Conservation (phyloP, 805 yeast species). For the Ogataea sp. region DNA sequence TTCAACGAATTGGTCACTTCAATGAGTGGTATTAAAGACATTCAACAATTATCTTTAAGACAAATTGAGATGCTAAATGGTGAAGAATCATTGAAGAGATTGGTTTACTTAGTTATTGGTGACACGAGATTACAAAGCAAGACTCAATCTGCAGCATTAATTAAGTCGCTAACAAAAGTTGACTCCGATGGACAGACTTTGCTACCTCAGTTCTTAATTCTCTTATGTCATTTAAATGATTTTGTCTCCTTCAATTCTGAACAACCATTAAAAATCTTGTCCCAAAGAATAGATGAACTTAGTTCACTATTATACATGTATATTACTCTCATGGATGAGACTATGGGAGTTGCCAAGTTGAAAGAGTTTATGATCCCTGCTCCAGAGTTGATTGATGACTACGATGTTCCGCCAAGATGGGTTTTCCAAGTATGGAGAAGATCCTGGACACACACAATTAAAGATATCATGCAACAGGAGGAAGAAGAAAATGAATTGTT, state of each 20-base stretch:
- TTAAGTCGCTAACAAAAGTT: constrained; percentile 30
- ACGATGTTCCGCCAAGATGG: constrained; percentile 49
- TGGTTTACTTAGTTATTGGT: constrained; percentile 50
- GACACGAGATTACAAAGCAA: constrained; percentile 44
- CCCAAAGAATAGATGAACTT: constrained; percentile 67
- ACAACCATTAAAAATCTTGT: constrained; percentile 53
- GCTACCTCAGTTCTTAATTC: constrained; percentile 56
- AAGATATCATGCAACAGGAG: not conserved
- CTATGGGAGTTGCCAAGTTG: constrained; percentile 29
- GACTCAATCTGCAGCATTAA: constrained; percentile 41
- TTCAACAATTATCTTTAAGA: constrained; percentile 54
- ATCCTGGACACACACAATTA: constrained; percentile 19
- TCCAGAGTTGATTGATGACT: constrained; percentile 31
- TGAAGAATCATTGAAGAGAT: constrained; percentile 46
- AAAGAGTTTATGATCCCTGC: constrained; percentile 30
- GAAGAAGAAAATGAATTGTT: not conserved
- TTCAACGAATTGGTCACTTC: constrained; percentile 57
- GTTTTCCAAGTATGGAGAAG: constrained; percentile 74
- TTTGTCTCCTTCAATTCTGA: constrained; percentile 25
- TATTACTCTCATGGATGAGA: constrained; percentile 48
- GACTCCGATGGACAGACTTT: constrained; percentile 16
- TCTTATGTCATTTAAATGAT: constrained; percentile 44
- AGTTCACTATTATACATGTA: constrained; percentile 59
- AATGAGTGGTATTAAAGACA: constrained; percentile 75
- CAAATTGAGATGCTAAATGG: constrained; percentile 64